Percentiles rank a stretch among this genome's conserved stretches.
Conservation (phyloP, 2,329 filamentous ascomycete species). For the Didymella segeticola region DNA sequence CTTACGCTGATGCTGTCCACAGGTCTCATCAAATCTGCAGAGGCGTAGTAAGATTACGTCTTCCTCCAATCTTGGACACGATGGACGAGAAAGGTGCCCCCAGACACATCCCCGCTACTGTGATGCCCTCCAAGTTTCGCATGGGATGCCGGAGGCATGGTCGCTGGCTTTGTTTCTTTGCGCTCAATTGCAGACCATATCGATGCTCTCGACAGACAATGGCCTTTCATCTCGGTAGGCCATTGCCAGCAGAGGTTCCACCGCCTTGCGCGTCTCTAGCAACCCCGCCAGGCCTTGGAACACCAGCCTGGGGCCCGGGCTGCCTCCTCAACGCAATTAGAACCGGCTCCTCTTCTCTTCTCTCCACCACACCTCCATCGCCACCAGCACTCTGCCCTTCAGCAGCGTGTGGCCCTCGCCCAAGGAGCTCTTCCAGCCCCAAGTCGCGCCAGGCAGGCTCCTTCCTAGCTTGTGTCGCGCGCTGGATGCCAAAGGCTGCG, state of each 20-base stretch:
- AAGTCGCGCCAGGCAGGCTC: slow-evolving; percentile 82
- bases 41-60: no score
- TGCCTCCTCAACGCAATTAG: slow-evolving; percentile 41
- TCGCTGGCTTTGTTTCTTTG: background rate
- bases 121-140: background rate
- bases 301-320: slow-evolving; percentile 31
- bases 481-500: slow-evolving; percentile 83
- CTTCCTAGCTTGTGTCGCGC: slow-evolving; percentile 74
- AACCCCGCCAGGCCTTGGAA: slow-evolving; percentile 17
- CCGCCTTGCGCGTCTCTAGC: slow-evolving; percentile 15
- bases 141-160: background rate
- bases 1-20: no score
- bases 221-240: slow-evolving; percentile 38
- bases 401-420: slow-evolving; percentile 59
- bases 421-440: slow-evolving; percentile 74
- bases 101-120: background rate
- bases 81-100: no score
- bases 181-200: background rate
- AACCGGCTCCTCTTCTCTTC: slow-evolving; percentile 36
- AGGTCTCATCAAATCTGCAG: no score
- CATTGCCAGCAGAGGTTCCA: slow-evolving; percentile 38
- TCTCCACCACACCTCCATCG: slow-evolving; percentile 12
- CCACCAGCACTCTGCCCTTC: slow-evolving; percentile 11
- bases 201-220: background rate
- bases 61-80: no score